Base-by-base conservation (phyloP, 768 basidiomycete genomes). In the Melanogaster broomeanus region DNA sequence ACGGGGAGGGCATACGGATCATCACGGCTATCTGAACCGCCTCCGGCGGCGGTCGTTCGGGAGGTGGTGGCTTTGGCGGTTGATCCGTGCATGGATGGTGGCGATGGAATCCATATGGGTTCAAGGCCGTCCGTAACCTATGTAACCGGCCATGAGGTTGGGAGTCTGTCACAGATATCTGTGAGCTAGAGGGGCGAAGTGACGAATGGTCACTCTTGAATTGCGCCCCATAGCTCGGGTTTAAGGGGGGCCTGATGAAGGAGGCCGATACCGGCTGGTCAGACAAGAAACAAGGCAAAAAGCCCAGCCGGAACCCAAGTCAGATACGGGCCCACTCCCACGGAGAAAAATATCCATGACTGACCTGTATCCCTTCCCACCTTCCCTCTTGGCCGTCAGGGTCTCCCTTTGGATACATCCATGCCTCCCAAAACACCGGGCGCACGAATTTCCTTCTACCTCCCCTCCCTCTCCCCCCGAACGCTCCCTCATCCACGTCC, bases 1-100 rank as follows among this genome's bases (percentile, higher is more conserved):
- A 34, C 2, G 45, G 61, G 8, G 62, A 61, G 7, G 81, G 81
- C 78, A 82, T 80, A 12, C 64, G 66, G 35, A 82, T 72, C 66
- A 81, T 62, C 31, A 80, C 70, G 1, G 72, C 72, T 18, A 81
- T 63, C 42, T 77, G 70, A n/a, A 72, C 31, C 10, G 64, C 57
- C 19, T 66, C 60, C 7, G 65, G 63, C 3, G 50, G 46, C 1
- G 56, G 51, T 6, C 53, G 50, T 22, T 45, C 46, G 9, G 46
- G 45, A 8, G 56, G 57, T 6, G 57, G 49, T 4, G 59, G 57
- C 35, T 28, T 56, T 12, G 60, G 43, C 11, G 53, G 27, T n/a
- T 28, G 34, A 6, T 52, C 51, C 11, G 13, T 18, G 15, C 25
- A 51, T 19, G 52, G 22, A 12, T 18, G 40, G 33, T 37, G 58